Base-by-base conservation (phyloP, 352 stramenopile genomes). In the Pythium phragmitis region DNA sequence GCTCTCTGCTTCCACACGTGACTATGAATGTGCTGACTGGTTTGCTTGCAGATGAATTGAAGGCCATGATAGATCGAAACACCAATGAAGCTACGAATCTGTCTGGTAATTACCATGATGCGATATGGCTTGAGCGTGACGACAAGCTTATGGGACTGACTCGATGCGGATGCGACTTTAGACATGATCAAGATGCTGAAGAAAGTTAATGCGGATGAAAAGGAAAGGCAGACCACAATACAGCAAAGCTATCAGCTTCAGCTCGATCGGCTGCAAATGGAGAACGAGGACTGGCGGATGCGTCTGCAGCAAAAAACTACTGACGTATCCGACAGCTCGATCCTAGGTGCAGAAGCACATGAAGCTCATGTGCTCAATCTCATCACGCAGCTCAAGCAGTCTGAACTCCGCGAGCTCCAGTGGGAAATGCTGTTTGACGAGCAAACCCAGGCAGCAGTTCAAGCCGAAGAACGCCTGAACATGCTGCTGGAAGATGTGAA, bases 401-500 rank as follows among this genome's bases (percentile, higher is more conserved):
- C 70, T 2, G 72, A 90, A 49, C 55, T 88, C 7, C 57, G 68
- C 2, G 60, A 66, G 28, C 63, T 85, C 26, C 67, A 70, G 9
- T 86, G 72, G 68, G 67, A 83, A 61, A 70, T 70, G 39, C 55
- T 64, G 0, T 72, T 77, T n/a, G 53, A 67, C 42, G 60, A 80
- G 16, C 71, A 86, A 63, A 45, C 33, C 1, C 57, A 71, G n/a
- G 60, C 45, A 26, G 54, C 61, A 13, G n/a, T 54, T 3, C 73
- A 73, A 45, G 36, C 71, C 1, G 55, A 76, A 63, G 71, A 70
- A 41, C 63, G 68, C 6, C 63, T 90, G 12, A 28, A 28, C 1
- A 86, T 90, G 77, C 42, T 78, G 16, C 49, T 77, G 7, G 77
- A 90, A 55, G 81, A 88, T 34, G 37, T 37, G 4, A 55, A 39